Conservation (phyloP, 2,329 filamentous ascomycete genomes). For the Ceratocystiopsis minuta region DNA sequence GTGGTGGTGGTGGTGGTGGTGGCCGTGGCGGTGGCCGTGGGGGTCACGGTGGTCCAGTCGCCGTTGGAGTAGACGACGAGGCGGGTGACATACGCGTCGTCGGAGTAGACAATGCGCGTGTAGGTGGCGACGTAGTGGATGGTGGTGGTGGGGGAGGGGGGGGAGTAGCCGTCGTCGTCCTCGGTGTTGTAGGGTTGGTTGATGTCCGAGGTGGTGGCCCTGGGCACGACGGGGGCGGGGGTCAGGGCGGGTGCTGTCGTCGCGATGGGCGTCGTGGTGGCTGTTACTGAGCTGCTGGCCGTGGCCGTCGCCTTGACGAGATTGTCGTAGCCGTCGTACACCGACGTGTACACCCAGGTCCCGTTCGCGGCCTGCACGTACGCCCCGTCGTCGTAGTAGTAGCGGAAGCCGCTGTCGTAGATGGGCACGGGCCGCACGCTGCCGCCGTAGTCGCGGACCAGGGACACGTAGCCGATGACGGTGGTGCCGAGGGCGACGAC, state of each 20-base stretch:
- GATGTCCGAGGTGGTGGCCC: too few species aligned
- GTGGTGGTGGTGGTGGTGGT: not conserved
- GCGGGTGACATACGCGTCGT: not conserved
- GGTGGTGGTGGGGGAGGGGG: not conserved
- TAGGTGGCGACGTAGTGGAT: too few species aligned
- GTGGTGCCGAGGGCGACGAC: not conserved
- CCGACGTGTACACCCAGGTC: conserved; percentile 6
- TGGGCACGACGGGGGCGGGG: not conserved
- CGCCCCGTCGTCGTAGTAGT: not conserved
- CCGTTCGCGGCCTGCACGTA: conserved; percentile 5
- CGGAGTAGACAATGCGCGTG: too few species aligned
- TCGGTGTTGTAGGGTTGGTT: too few species aligned
- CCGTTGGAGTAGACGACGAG: too few species aligned
- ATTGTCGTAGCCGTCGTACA: not conserved
- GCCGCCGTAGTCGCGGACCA: not conserved
- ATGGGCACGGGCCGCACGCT: too few species aligned
- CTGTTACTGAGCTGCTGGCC: too few species aligned
- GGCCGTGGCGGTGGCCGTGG: not conserved
- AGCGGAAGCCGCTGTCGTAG: too few species aligned
- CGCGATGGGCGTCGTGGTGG: not conserved
- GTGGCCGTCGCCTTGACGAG: not conserved
- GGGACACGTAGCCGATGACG: not conserved
- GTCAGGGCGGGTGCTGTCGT: not conserved
- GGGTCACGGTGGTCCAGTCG: too few species aligned
- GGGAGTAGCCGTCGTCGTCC: not conserved